Conservation (phyloP, 164 flowering plant genomes). For the Berberis vulgaris region DNA sequence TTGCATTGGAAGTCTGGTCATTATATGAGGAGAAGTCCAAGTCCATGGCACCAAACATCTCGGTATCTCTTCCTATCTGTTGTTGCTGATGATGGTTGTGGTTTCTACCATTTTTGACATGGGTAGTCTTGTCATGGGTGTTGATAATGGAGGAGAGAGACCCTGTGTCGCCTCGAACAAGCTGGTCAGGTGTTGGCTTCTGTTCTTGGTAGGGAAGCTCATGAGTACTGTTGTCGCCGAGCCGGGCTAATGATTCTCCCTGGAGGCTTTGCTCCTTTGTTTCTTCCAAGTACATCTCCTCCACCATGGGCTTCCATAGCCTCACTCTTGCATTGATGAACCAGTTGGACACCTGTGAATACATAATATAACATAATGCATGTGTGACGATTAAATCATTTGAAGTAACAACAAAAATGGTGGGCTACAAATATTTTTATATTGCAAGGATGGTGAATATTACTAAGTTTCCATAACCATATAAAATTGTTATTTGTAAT, state of each 20-base stretch:
- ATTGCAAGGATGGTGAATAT: too few species aligned
- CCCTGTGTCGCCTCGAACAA: slow-evolving; percentile 52
- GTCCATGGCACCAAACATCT: slow-evolving; percentile 35
- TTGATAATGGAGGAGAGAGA: slow-evolving; percentile 70
- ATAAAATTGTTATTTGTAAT: too few species aligned
- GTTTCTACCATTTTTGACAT: slow-evolving; percentile 7
- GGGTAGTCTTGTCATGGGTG: slow-evolving; percentile 26
- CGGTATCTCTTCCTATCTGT: slow-evolving; percentile 24
- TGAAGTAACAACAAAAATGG: too few species aligned
- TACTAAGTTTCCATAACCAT: too few species aligned
- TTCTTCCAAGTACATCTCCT: slow-evolving; percentile 94
- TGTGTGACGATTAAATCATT: neutral
- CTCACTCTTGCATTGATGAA: slow-evolving; percentile 95
- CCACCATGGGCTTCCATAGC: slow-evolving; percentile 99
- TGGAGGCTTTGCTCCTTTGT: slow-evolving; percentile 48
- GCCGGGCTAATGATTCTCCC: slow-evolving; percentile 28
- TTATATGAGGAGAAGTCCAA: slow-evolving; percentile 63
- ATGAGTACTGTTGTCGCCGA: slow-evolving; percentile 6
- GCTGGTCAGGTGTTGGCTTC: slow-evolving; percentile 55
- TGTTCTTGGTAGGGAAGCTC: slow-evolving; percentile 26
- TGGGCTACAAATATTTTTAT: too few species aligned
- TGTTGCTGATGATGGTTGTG: slow-evolving; percentile 14
- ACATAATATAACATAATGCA: slow-evolving; percentile 3
- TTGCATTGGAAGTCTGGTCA: too few species aligned
- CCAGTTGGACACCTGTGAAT: slow-evolving; percentile 87